phyloP scores from a whole-genome alignment of 1,284 basidiomycete genomes.

The Prillingera fragicola region DNA sequence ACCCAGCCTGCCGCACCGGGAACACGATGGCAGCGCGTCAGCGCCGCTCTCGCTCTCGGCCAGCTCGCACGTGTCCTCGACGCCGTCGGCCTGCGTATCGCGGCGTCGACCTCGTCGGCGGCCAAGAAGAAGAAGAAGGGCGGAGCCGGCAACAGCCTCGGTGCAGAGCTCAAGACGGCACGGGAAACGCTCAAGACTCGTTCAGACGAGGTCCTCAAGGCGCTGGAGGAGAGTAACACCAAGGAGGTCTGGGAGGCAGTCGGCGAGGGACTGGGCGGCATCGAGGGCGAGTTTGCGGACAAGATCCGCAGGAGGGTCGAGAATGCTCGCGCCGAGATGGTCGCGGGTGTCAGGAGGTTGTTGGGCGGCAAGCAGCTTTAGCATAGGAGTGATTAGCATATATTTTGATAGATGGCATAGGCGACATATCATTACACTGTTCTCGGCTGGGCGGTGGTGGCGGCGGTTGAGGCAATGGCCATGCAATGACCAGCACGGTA shows the following conservation, averaged over 20 bases:
- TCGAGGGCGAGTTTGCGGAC: constrained; percentile 5
- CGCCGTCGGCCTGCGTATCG: constrained; percentile 8
- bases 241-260: not conserved
- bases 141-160: constrained; percentile 6
- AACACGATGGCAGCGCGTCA: not conserved
- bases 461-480: too few relatives aligned
- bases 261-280: not conserved
- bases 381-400: not conserved
- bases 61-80: constrained; percentile 11
- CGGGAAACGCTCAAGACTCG: constrained; percentile 4
- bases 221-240: not conserved
- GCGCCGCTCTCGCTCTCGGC: constrained; percentile 1
- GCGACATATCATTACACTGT: not conserved
- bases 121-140: constrained; percentile 26
- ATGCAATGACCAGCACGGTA: too few relatives aligned
- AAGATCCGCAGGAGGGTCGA: constrained; percentile 7
- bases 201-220: not conserved
- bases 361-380: constrained; percentile 2
- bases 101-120: constrained; percentile 8
- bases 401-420: too few relatives aligned
- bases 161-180: constrained; percentile 3
- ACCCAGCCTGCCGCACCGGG: not conserved
- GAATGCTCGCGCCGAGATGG: constrained; percentile 4
- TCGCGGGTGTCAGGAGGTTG: constrained; percentile 6
- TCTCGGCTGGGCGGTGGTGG: too few relatives aligned